Percentiles rank a stretch among this genome's conserved stretches.
Evolutionary conservation across 2,329 filamentous ascomycete species (phyloP).

Genomic region (Diaporthe vaccinii): DNA sequence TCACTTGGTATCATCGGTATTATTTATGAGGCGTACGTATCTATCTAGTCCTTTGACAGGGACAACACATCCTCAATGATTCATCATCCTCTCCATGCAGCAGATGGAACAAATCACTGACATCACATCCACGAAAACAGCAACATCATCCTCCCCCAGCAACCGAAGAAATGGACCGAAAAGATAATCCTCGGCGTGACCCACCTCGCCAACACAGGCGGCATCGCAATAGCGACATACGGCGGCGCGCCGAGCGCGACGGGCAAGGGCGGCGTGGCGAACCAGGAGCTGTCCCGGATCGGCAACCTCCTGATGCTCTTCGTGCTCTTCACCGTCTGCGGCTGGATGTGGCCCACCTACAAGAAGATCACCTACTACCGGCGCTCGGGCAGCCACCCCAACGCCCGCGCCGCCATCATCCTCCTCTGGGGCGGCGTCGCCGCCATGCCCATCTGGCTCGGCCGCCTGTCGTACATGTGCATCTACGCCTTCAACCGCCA

Average conservation of each 20-base stretch:
- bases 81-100: neutral
- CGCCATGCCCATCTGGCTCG: slow-evolving; percentile 44
- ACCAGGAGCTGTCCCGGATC: slow-evolving; percentile 41
- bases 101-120: neutral
- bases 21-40: slow-evolving; percentile 47
- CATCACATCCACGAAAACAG: neutral
- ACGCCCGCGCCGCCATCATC: slow-evolving; percentile 39
- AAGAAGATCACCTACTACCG: slow-evolving; percentile 34
- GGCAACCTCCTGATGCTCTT: slow-evolving; percentile 45
- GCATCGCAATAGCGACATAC: slow-evolving; percentile 43
- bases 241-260: slow-evolving; percentile 41
- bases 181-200: slow-evolving; percentile 46
- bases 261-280: slow-evolving; percentile 39
- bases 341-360: slow-evolving; percentile 45
- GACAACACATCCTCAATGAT: neutral
- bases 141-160: slow-evolving; percentile 33
- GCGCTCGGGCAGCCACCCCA: slow-evolving; percentile 35
- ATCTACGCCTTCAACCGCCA: slow-evolving; percentile 44
- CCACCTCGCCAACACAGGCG: slow-evolving; percentile 44
- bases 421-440: slow-evolving; percentile 41
- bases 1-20: slow-evolving; percentile 42
- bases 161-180: slow-evolving; percentile 33
- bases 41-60: neutral
- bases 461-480: slow-evolving; percentile 44
- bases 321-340: slow-evolving; percentile 43